Evolutionary conservation across 768 basidiomycete species (phyloP).

Genomic region (Russula sp.): DNA sequence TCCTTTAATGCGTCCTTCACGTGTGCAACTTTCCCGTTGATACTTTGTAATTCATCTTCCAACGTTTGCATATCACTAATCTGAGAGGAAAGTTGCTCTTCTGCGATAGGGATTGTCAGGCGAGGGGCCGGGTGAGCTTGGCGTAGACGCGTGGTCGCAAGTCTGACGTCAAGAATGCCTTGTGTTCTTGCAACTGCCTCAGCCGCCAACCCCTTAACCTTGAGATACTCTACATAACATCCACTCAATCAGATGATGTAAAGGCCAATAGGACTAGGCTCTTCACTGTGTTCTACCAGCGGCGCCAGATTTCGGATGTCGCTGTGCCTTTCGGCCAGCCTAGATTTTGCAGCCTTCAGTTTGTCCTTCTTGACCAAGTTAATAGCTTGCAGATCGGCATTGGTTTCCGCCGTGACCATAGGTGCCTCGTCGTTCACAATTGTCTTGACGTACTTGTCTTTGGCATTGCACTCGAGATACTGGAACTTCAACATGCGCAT

Average conservation of each 20-base stretch:
- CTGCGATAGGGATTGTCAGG: constrained; percentile 69
- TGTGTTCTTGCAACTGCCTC: constrained; percentile 59
- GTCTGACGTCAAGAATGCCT: constrained; percentile 77
- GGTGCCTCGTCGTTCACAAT: constrained; percentile 86
- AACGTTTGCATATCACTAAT: constrained; percentile 75
- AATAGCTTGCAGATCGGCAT: constrained; percentile 50
- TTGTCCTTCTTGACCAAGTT: constrained; percentile 69
- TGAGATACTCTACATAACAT: constrained; percentile 47
- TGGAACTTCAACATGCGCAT: constrained; percentile 82
- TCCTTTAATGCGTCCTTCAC: constrained; percentile 60
- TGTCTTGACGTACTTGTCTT: constrained; percentile 79
- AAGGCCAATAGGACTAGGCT: not conserved
- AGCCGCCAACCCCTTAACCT: constrained; percentile 45
- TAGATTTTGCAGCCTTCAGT: constrained; percentile 59
- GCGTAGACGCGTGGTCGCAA: constrained; percentile 72
- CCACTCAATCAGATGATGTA: not conserved
- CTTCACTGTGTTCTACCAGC: constrained; percentile 59
- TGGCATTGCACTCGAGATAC: constrained; percentile 86
- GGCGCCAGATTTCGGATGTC: constrained; percentile 61
- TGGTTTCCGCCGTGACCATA: constrained; percentile 73
- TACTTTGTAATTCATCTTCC: constrained; percentile 54
- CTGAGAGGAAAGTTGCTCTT: constrained; percentile 66
- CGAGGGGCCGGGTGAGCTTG: constrained; percentile 77
- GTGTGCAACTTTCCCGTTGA: constrained; percentile 45
- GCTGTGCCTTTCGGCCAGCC: constrained; percentile 52